These are phyloP conservation scores for Ogataea nakhonphanomensis DNA, from an alignment of 805 yeast genomes.

Conservation along the genomic window DNA sequence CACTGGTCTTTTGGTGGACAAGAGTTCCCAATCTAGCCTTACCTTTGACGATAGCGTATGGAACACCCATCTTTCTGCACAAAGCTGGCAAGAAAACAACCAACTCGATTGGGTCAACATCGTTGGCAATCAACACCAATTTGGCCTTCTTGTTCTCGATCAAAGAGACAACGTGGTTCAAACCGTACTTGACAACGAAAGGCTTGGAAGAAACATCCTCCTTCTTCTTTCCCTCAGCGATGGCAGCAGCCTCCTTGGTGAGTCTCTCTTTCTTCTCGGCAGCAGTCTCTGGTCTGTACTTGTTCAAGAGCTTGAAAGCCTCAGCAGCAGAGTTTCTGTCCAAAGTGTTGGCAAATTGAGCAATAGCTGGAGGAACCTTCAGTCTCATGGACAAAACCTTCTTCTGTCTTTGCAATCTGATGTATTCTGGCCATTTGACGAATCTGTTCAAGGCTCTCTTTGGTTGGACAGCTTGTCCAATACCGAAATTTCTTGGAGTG, in stretches of 20 bases:
- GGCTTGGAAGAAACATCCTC: conserved; percentile 96
- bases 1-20: conserved; percentile 93
- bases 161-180: conserved; percentile 94
- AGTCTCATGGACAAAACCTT: conserved; percentile 89
- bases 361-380: conserved; percentile 95
- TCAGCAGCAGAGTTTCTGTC: conserved; percentile 98
- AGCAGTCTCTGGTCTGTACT: conserved; percentile 95
- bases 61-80: conserved; percentile 97
- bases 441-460: conserved; percentile 92
- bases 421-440: conserved; percentile 97
- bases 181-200: conserved; percentile 92
- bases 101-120: conserved; percentile 96
- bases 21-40: conserved; percentile 95
- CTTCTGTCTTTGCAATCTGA: conserved; percentile 96
- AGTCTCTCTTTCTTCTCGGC: conserved; percentile 97
- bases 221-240: conserved; percentile 95
- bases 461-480: conserved; percentile 91
- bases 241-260: conserved; percentile 96
- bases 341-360: conserved; percentile 90
- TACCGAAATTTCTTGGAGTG: conserved; percentile 87
- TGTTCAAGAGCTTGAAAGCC: conserved; percentile 93
- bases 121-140: conserved; percentile 93
- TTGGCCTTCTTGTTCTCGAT: conserved; percentile 97
- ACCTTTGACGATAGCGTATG: conserved; percentile 95
- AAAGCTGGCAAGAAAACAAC: conserved; percentile 95